Conservation (phyloP, 75 land plant species). For the Selaginella moellendorffii region DNA sequence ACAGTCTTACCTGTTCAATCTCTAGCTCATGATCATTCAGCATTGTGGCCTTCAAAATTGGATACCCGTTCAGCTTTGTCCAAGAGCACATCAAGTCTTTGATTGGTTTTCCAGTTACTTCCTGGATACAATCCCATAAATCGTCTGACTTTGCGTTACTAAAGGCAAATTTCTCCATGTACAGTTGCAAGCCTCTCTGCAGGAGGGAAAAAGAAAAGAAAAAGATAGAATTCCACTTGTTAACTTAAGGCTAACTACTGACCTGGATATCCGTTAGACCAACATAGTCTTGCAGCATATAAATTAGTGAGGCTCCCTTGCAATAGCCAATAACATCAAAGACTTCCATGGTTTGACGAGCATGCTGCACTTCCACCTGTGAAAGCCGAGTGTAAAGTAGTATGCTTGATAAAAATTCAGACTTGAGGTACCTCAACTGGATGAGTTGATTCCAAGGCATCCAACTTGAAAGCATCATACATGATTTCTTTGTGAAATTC, state of each 20-base stretch:
- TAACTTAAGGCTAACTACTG: background rate
- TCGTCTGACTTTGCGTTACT: too few species aligned
- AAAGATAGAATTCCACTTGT: background rate
- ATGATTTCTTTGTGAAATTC: background rate
- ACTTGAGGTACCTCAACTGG: background rate
- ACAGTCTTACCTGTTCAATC: too few species aligned
- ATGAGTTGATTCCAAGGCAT: background rate
- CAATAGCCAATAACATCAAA: background rate
- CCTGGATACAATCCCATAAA: too few species aligned
- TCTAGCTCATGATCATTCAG: too few species aligned
- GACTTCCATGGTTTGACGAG: background rate
- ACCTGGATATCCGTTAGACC: background rate
- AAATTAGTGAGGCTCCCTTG: background rate
- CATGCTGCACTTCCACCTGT: background rate
- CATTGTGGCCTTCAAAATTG: too few species aligned
- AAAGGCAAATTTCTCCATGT: too few species aligned
- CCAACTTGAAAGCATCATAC: background rate
- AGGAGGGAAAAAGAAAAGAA: background rate
- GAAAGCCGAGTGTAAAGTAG: background rate
- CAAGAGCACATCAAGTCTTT: too few species aligned
- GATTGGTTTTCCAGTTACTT: too few species aligned
- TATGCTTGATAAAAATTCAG: background rate
- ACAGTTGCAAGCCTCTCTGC: too few species aligned
- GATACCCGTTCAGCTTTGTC: too few species aligned
- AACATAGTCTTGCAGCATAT: background rate